Evolutionary conservation across 768 basidiomycete genomes (phyloP).

Genomic region (Macrocybe gigantea): DNA sequence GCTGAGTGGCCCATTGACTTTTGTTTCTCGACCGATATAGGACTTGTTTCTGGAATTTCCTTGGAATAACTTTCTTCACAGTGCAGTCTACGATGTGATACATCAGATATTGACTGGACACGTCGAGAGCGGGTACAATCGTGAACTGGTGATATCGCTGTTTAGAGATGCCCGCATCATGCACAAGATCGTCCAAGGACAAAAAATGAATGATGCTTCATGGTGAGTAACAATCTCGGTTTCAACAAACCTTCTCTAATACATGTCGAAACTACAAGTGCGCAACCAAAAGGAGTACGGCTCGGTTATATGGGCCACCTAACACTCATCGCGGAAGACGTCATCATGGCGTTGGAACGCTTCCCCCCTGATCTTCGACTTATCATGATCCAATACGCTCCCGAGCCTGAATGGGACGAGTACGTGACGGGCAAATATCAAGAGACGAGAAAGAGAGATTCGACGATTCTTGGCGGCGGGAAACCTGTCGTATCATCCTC

Average conservation of each 20-base stretch:
- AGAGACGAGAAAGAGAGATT: conserved; percentile 83
- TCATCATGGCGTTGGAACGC: conserved; percentile 82
- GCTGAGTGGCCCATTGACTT: not conserved
- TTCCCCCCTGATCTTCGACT: conserved; percentile 76
- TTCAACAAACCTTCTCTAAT: not conserved
- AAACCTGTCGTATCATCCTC: conserved; percentile 54
- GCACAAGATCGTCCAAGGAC: conserved; percentile 83
- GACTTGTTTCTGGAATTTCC: conserved; percentile 95
- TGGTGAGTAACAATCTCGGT: conserved; percentile 38
- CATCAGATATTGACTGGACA: conserved; percentile 93
- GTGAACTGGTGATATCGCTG: conserved; percentile 75
- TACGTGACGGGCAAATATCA: conserved; percentile 83
- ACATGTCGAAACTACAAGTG: conserved; percentile 24
- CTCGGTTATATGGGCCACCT: conserved; percentile 97
- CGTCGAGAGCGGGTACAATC: conserved; percentile 76
- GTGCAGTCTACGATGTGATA: conserved; percentile 91
- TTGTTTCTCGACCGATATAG: conserved; percentile 29
- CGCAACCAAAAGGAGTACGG: conserved; percentile 71
- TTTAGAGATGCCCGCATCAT: conserved; percentile 85
- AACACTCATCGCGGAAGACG: conserved; percentile 91
- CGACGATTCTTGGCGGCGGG: conserved; percentile 77
- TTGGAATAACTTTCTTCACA: conserved; percentile 97
- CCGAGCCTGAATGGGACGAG: conserved; percentile 79
- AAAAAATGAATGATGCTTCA: conserved; percentile 71
- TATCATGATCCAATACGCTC: conserved; percentile 60